Evolutionary conservation across 441 rosid species (phyloP), one percentile per base, ranked within the genome.

Genomic region (Pelargonium citronellum): DNA sequence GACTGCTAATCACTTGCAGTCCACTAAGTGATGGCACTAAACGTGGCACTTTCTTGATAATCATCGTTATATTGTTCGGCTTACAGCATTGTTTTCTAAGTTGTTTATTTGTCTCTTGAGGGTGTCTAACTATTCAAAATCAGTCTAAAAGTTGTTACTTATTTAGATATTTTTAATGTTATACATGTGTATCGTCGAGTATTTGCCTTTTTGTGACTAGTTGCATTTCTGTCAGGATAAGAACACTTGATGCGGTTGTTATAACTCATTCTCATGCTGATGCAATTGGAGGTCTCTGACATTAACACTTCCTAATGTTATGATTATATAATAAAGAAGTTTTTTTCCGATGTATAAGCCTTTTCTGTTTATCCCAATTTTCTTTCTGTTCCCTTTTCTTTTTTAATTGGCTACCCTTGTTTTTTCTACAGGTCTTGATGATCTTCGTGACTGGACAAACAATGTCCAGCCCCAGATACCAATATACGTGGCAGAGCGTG

Each of bases 201-300:
- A 63, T 69, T 72, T 80, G 73, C 74, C 37, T 55, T 58, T 53
- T 71, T 74, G 81, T 82, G 79, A 84, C 84, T 77, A 72, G 82
- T 77, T 87, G 86, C 61, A 74, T 77, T 87, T 84, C 80, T 85
- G 83, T 79, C 95, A 89, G 96, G 98, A 81, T 88, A 91, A 88
- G 98, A 88, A 88, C 95, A 81, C 84, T 93, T 83, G 97, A 87
- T 85, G 97, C 95, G 66, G 98, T 91, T 86, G 71, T 91, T 79
- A 89, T 89, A 74, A 93, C 98, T 79, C 98, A 93, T 88, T 91
- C 97, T 81, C 97, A 88, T 85, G 98, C 98, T 81, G 91, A 89
- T 82, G 96, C 97, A 75, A 88, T 91, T 82, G 96, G 97, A 91
- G 96, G 97, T 93, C 92, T 91, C 89, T 78, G 81, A 71, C 85